Evolutionary conservation across 495 filamentous ascomycete species (phyloP), one percentile per base, ranked within the genome.

Genomic region (Tirmania nivea): DNA sequence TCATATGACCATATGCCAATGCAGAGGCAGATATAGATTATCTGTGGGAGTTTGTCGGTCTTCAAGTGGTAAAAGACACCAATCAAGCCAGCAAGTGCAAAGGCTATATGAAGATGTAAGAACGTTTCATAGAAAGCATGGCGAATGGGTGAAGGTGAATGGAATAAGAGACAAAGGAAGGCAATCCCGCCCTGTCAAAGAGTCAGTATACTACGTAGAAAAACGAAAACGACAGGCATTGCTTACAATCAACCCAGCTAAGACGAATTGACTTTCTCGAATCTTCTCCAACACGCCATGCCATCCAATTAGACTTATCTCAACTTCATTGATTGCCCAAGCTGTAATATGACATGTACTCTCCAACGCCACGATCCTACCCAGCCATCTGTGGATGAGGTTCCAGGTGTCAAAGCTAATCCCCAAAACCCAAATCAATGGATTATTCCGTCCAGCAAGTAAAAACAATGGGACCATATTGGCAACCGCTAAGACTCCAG

Each of bases 61-160:
- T 74, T 67, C 61, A 75, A 73, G 69, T 96, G 89, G 37, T 86
- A 68, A 74, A 78, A 93, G 1, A 82, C 68, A 11, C 70, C 76
- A 59, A 73, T 73, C 52, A 70, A 74, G 34, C 87, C 74, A 19
- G 73, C 66, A 42, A 81, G 59, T 12, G 77, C 83, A 12, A 87
- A 64, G 21, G 76, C 69, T 57, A 92, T 83, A 66, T 97, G 90
- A 20, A 81, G 60, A 58, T 83, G 78, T 54, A 96, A 71, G 69
- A 96, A 97, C 0, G 81, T 84, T 67, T 96, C 92, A 67, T 97
- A 96, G 67, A 93, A 94, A 16, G 89, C 88, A 66, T 94, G 89
- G 36, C 90, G 78, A 47, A 97, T 60, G 4, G 84, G 75, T 1
- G 84, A 84, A 11, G 80, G 70, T 31, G 87, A 81, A 20, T 75